Evolutionary conservation across 805 yeast genomes (phyloP).

Genomic region (Nakazawaea holstii): DNA sequence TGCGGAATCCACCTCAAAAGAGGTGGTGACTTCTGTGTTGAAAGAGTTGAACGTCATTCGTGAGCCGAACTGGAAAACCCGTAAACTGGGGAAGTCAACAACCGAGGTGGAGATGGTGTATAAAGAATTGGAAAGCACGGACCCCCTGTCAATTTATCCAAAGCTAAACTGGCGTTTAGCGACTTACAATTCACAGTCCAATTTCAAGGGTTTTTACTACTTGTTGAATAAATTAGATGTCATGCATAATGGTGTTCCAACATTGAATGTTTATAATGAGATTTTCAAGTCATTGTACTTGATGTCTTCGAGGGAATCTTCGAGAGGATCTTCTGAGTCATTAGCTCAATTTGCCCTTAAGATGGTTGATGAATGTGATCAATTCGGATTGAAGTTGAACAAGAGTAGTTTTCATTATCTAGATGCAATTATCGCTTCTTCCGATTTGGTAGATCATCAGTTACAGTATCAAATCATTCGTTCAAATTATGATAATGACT

Average conservation of each 20-base stretch:
- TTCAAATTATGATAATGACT: neutral
- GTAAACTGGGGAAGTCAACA: neutral
- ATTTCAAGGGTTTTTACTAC: neutral
- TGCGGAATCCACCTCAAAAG: no score
- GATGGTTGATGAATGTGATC: neutral
- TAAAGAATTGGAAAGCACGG: neutral
- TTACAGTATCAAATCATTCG: constrained; percentile 1
- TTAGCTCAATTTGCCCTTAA: constrained; percentile 1
- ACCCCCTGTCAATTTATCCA: neutral
- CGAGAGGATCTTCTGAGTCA: neutral
- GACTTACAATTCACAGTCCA: neutral
- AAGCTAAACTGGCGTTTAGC: neutral
- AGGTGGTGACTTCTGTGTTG: neutral
- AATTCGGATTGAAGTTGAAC: neutral
- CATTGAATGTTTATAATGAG: constrained; percentile 4
- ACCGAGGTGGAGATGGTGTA: constrained; percentile 5
- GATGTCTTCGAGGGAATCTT: neutral
- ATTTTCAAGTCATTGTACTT: constrained; percentile 1
- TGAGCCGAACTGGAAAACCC: neutral
- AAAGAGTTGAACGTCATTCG: constrained; percentile 3
- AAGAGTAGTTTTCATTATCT: constrained; percentile 1
- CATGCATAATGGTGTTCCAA: neutral
- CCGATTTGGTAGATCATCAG: neutral
- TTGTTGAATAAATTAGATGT: constrained; percentile 2
- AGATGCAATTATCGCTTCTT: neutral